phyloP scores from a whole-genome alignment of 257 asterid genomes.

The Salvia splendens region DNA sequence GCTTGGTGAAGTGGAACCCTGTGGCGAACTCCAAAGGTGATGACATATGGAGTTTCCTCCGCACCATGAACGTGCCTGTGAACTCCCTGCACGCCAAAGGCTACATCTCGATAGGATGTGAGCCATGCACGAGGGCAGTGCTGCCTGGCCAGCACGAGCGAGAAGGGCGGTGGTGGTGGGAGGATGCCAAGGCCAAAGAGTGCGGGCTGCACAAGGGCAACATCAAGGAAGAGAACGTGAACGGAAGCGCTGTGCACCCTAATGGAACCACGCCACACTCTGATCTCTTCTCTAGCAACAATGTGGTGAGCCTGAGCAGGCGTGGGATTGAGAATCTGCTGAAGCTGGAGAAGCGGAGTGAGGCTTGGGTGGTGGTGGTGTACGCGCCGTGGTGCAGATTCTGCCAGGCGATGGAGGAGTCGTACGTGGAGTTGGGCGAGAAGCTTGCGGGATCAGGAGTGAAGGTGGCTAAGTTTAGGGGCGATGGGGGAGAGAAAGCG shows the following conservation, averaged over 20 bases:
- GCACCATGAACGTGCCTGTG: conserved; percentile 75
- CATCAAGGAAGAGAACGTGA: conserved; percentile 56
- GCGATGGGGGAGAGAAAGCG: conserved; percentile 80
- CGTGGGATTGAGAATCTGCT: conserved; percentile 76
- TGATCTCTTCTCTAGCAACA: conserved; percentile 54
- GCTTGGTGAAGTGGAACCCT: conserved; percentile 92
- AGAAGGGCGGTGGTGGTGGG: conserved; percentile 99
- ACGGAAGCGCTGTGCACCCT: conserved; percentile 41
- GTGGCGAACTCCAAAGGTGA: conserved; percentile 69
- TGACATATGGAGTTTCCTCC: conserved; percentile 70
- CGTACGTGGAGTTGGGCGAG: conserved; percentile 66
- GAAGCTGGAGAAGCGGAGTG: conserved; percentile 62
- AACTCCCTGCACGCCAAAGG: conserved; percentile 75
- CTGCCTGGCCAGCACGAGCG: conserved; percentile 92
- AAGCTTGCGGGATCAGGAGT: conserved; percentile 65
- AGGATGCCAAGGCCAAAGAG: conserved; percentile 90
- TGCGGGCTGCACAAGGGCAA: conserved; percentile 92
- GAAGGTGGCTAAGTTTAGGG: conserved; percentile 80
- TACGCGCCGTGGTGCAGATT: conserved; percentile 93
- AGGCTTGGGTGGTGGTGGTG: conserved; percentile 77
- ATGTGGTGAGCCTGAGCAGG: conserved; percentile 58
- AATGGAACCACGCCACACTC: conserved; percentile 43
- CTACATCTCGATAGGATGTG: conserved; percentile 79
- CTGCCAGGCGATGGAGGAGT: conserved; percentile 87
- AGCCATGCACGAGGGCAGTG: conserved; percentile 85